Percentiles rank a stretch among this genome's conserved stretches.
phyloP scores from a whole-genome alignment of 2,329 filamentous ascomycete species.

The Cladosporium austrohemisphaericum region DNA sequence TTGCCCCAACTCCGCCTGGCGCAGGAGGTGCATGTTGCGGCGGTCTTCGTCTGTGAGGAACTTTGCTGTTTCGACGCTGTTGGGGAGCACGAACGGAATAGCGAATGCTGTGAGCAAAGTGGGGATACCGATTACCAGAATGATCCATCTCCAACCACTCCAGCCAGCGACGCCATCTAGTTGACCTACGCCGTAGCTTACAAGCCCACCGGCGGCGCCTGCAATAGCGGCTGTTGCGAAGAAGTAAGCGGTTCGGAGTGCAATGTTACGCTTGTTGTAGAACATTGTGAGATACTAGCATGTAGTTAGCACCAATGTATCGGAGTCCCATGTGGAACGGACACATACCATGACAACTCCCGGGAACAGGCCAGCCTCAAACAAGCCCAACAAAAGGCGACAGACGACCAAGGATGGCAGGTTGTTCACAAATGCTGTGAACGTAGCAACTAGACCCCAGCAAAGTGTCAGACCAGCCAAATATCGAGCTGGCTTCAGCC shows the following conservation, averaged over 20 bases:
- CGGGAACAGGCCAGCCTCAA: constrained; percentile 20
- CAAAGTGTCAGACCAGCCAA: constrained; percentile 11
- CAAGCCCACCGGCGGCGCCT: constrained; percentile 42
- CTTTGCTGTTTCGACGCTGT: constrained; percentile 61
- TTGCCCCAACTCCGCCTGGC: constrained; percentile 48
- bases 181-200: constrained; percentile 56
- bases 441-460: constrained; percentile 43
- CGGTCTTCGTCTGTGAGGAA: constrained; percentile 60
- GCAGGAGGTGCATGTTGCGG: constrained; percentile 51
- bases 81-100: constrained; percentile 47
- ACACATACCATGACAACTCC: neutral
- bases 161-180: constrained; percentile 63
- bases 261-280: constrained; percentile 42
- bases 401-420: constrained; percentile 41
- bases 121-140: constrained; percentile 40
- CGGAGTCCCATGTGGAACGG: neutral
- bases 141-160: constrained; percentile 67
- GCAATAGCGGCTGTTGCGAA: constrained; percentile 46
- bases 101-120: neutral
- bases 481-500: constrained; percentile 14
- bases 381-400: constrained; percentile 28
- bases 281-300: constrained; percentile 43
- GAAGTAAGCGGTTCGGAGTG: constrained; percentile 42
- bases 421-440: constrained; percentile 44
- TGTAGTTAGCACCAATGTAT: constrained; percentile 52